Conservation (phyloP, 129 eudicot species). For the Daucus carota region DH1_v3.0 NC_030383.2:47846501-47847000, state of each 20-base stretch:
- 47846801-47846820: too few species aligned
- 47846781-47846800: too few species aligned
- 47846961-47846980: not conserved
- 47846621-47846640: not conserved
- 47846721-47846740: not conserved
- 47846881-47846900: not conserved
- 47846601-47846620: not conserved
- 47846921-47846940: not conserved
- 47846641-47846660: not conserved
- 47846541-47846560: not conserved
- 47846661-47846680: not conserved
- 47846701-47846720: not conserved
- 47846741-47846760: too few species aligned
- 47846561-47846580: not conserved
- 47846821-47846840: not conserved
- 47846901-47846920: not conserved
- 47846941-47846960: not conserved
- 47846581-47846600: not conserved
- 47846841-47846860: not conserved
- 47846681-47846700: not conserved
- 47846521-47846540: conserved; percentile 41
- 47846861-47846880: not conserved
- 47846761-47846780: too few species aligned
- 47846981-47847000: not conserved
- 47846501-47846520: conserved; percentile 50